Conservation (phyloP, 1,139 yeast species). For the Suhomyces coccinellae region DNA sequence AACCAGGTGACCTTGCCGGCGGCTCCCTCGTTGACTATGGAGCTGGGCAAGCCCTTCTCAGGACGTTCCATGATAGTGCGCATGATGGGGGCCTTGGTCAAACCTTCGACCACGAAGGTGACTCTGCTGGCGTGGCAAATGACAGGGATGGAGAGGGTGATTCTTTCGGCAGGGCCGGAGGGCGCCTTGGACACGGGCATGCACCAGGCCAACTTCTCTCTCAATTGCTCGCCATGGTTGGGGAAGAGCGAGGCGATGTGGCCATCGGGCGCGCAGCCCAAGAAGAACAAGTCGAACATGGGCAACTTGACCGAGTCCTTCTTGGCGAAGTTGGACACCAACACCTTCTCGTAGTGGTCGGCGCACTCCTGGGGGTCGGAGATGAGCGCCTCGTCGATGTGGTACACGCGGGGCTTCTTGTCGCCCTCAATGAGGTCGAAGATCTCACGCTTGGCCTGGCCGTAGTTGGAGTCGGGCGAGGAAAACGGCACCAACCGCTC, state of each 20-base stretch:
- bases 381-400: slow-evolving; percentile 74
- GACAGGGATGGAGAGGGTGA: slow-evolving; percentile 91
- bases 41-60: slow-evolving; percentile 92
- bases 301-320: slow-evolving; percentile 95
- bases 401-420: slow-evolving; percentile 70
- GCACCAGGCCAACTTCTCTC: slow-evolving; percentile 96
- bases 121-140: slow-evolving; percentile 92
- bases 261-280: slow-evolving; percentile 99
- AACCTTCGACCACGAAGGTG: slow-evolving; percentile 92
- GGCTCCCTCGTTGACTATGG: slow-evolving; percentile 92
- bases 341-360: slow-evolving; percentile 81
- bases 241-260: slow-evolving; percentile 97
- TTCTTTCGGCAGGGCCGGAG: slow-evolving; percentile 81
- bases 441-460: slow-evolving; percentile 78
- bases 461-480: slow-evolving; percentile 82
- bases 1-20: slow-evolving; percentile 98
- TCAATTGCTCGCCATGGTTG: slow-evolving; percentile 74
- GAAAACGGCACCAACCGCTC: slow-evolving; percentile 70
- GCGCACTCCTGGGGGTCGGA: slow-evolving; percentile 94
- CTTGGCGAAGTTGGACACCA: slow-evolving; percentile 90
- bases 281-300: slow-evolving; percentile 81
- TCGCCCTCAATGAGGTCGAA: slow-evolving; percentile 63
- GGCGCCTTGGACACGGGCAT: slow-evolving; percentile 94
- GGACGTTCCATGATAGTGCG: slow-evolving; percentile 96
- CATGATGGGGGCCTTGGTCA: slow-evolving; percentile 91